A percentile compares a stretch with the other conserved stretches of the same genome.
These are phyloP conservation scores for Mucor racemosus DNA, from an alignment of 371 early-diverging fungal genomes.

Conservation along the genomic window DNA sequence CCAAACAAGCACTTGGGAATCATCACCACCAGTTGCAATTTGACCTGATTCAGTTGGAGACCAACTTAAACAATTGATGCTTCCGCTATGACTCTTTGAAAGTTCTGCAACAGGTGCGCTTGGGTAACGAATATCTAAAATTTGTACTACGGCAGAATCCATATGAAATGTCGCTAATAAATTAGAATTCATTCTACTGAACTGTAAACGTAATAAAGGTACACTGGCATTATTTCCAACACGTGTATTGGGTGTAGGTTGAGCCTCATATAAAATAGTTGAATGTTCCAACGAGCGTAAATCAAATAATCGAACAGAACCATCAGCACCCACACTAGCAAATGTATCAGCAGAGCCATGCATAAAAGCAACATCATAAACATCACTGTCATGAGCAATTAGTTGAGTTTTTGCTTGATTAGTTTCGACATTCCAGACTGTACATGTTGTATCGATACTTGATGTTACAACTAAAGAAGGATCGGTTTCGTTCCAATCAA, in stretches of 20 bases:
- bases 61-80: constrained; percentile 83
- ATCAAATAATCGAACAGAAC: constrained; percentile 96
- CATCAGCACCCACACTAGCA: constrained; percentile 96
- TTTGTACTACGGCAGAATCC: constrained; percentile 77
- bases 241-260: constrained; percentile 35
- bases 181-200: constrained; percentile 88
- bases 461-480: constrained; percentile 86
- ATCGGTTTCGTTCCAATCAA: constrained; percentile 95
- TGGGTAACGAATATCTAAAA: constrained; percentile 92
- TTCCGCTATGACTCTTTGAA: constrained; percentile 71
- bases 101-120: constrained; percentile 87
- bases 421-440: constrained; percentile 95
- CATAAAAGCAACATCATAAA: constrained; percentile 94
- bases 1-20: constrained; percentile 82
- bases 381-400: constrained; percentile 97
- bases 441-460: constrained; percentile 97
- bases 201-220: constrained; percentile 85
- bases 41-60: constrained; percentile 75
- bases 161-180: constrained; percentile 90
- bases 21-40: constrained; percentile 80
- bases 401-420: constrained; percentile 95
- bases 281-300: constrained; percentile 91
- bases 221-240: constrained; percentile 30
- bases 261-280: constrained; percentile 96
- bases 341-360: constrained; percentile 87